Conservation (phyloP, 148 eudicot species). For the Hydrangea macrophylla region DNA sequence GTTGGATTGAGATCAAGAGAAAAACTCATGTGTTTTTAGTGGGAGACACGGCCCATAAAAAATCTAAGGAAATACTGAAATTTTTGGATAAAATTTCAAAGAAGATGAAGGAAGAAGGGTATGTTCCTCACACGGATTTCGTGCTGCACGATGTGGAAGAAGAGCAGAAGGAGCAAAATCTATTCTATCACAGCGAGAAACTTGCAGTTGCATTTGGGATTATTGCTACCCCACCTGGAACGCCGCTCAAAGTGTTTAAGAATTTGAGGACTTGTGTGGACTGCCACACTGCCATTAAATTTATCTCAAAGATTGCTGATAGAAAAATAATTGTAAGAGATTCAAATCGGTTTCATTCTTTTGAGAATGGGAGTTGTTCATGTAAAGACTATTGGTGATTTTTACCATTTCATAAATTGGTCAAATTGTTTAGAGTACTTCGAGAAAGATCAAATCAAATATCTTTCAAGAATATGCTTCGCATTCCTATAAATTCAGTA, state of each 20-base stretch:
- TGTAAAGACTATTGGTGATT: slow-evolving; percentile 12
- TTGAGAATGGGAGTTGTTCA: slow-evolving; percentile 1
- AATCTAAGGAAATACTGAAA: neutral
- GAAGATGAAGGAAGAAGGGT: slow-evolving; percentile 1
- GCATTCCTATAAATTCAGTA: too few relatives aligned
- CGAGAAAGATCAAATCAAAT: neutral
- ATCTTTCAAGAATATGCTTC: too few relatives aligned
- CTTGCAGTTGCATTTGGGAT: neutral
- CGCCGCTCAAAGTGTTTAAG: slow-evolving; percentile 11
- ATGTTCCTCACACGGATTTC: neutral
- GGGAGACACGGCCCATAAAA: neutral
- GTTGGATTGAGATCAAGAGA: slow-evolving; percentile 1
- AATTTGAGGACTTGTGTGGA: slow-evolving; percentile 21
- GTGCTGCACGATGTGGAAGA: slow-evolving; percentile 1
- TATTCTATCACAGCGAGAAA: neutral
- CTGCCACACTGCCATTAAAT: slow-evolving; percentile 18
- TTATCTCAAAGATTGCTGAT: slow-evolving; percentile 12
- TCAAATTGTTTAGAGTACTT: too few relatives aligned
- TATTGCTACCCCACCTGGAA: neutral
- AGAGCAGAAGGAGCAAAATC: slow-evolving; percentile 1
- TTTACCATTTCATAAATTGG: too few relatives aligned
- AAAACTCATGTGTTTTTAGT: neutral
- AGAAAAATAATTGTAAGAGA: slow-evolving; percentile 10
- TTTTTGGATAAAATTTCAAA: neutral
- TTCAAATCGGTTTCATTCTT: neutral